These are phyloP conservation scores for Tuber borchii DNA, from an alignment of 495 filamentous ascomycete species.

Conservation along the genomic window DNA sequence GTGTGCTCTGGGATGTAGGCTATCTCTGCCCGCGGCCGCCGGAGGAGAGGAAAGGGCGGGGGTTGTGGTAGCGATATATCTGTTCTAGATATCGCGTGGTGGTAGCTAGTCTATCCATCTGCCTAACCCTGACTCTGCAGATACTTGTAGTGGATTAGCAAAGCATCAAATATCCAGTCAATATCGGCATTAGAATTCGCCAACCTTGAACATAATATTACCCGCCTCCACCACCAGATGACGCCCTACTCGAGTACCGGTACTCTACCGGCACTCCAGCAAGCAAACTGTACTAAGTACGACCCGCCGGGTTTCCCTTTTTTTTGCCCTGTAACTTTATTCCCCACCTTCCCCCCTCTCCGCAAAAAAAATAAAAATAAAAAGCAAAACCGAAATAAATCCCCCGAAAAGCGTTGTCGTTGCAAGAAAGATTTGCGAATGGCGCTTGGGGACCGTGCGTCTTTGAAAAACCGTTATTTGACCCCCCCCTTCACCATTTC, in stretches of 20 bases:
- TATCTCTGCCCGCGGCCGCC: not conserved
- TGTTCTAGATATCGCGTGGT: not conserved
- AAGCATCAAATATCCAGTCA: not conserved
- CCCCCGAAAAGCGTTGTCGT: not conserved
- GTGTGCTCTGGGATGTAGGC: not conserved
- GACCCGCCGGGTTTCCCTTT: not conserved
- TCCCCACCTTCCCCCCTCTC: not conserved
- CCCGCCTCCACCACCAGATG: not conserved
- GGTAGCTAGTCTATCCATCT: not conserved
- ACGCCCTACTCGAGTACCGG: too few species aligned
- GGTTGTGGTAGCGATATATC: not conserved
- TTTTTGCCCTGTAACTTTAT: not conserved
- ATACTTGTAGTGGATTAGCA: too few species aligned
- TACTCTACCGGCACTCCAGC: not conserved
- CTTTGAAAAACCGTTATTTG: not conserved
- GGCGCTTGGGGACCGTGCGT: slow-evolving; percentile 1
- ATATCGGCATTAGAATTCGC: not conserved
- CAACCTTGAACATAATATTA: not conserved
- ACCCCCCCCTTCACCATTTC: not conserved
- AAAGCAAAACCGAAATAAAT: not conserved
- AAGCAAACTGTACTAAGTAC: not conserved
- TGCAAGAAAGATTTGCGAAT: not conserved
- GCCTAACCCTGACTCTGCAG: too few species aligned
- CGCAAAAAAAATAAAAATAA: not conserved
- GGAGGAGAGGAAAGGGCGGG: not conserved